Percentiles rank a stretch among this genome's conserved stretches.
Conservation (phyloP, 768 basidiomycete genomes). For the Suillus luteus region DNA sequence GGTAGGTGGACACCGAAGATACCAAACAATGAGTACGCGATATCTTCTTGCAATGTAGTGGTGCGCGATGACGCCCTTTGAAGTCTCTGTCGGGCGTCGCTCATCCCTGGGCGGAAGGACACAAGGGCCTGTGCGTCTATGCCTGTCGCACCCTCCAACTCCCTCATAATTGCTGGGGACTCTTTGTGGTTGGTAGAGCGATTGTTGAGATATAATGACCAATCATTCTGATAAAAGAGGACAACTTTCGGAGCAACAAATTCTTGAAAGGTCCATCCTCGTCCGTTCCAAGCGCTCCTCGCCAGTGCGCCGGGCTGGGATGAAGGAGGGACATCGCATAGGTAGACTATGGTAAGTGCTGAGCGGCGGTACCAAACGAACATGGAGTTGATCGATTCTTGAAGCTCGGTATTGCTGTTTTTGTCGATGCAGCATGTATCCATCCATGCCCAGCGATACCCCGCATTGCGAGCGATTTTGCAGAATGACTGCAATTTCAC, state of each 20-base stretch:
- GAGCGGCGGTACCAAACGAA: not conserved
- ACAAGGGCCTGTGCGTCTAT: not conserved
- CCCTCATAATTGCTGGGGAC: not conserved
- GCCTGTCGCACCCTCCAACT: not conserved
- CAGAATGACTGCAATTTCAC: not conserved
- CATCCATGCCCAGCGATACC: too few species aligned
- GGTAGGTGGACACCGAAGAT: not conserved
- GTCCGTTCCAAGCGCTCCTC: not conserved
- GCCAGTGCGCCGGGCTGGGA: not conserved
- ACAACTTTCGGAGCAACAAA: not conserved
- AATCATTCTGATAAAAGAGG: not conserved
- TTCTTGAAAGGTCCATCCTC: conserved; percentile 1
- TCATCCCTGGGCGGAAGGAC: not conserved
- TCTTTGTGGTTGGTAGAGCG: not conserved
- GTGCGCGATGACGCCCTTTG: not conserved
- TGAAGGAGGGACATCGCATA: not conserved
- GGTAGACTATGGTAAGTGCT: not conserved
- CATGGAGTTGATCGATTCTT: not conserved
- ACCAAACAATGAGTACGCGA: not conserved
- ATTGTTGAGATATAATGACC: not conserved
- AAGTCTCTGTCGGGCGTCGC: not conserved
- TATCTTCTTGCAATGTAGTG: not conserved
- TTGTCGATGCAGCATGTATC: not conserved
- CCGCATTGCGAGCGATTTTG: too few species aligned
- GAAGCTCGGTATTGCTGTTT: not conserved